phyloP scores from a whole-genome alignment of 139 green algal genomes.

The Chloropicon primus region DNA sequence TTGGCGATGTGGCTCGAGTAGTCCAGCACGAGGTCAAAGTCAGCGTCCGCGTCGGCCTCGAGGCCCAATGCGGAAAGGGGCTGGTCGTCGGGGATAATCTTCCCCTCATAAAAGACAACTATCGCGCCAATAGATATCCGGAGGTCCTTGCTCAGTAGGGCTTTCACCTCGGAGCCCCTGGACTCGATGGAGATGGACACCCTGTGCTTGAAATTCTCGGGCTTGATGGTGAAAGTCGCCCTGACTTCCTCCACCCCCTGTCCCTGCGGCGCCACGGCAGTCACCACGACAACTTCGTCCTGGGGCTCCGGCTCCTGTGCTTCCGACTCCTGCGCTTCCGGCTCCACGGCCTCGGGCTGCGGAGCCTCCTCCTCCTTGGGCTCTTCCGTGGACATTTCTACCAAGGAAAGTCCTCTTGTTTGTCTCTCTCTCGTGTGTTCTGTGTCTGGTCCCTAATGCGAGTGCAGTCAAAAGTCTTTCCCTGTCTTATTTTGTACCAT shows the following conservation, averaged over 20 bases:
- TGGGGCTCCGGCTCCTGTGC: not conserved
- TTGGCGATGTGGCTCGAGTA: not conserved
- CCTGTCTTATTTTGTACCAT: too few relatives aligned
- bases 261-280: not conserved
- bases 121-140: not conserved
- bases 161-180: not conserved
- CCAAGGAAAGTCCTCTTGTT: too few relatives aligned
- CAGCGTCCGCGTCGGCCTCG: not conserved
- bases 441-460: too few relatives aligned
- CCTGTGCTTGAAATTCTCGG: constrained; percentile 1
- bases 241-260: not conserved
- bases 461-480: too few relatives aligned
- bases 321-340: too few relatives aligned
- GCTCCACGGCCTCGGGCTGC: not conserved
- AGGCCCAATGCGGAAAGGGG: not conserved
- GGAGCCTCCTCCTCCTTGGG: not conserved
- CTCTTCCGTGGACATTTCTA: too few relatives aligned
- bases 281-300: not conserved
- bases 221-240: not conserved
- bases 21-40: not conserved
- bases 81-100: not conserved
- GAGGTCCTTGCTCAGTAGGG: not conserved
- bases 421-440: too few relatives aligned
- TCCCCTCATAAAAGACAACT: not conserved
- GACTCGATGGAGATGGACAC: not conserved